Evolutionary conservation across 2,329 filamentous ascomycete species (phyloP), one percentile per base, ranked within the genome.

Genomic region (Penicillium crustosum): DNA sequence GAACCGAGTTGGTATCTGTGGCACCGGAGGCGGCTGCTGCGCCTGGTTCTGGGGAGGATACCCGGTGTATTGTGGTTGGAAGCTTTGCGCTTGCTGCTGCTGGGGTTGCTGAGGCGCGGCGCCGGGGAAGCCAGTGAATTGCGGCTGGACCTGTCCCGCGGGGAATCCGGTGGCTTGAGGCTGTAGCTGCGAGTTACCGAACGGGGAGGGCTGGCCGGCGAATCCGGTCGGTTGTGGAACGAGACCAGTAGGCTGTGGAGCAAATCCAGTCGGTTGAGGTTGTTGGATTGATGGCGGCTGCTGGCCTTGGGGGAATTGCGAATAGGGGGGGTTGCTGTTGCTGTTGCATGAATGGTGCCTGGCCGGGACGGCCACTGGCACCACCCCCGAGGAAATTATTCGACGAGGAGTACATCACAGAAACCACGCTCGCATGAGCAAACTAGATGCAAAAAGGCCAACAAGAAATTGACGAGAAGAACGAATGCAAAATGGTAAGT

Each of bases 341-440:
- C 52, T 66, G 86, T 70, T 84, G 79, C 55, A 79, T 78, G 70
- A 78, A 81, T 64, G 76, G 86, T 63, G 82, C 82, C 64, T 85
- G 84, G 53, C 86, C 86, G 49, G 89, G 89, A 60, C 87, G 89
- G 74, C 89, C 85, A 80, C 83, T 89, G 73, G 88, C 91, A 75
- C 83, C 85, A 78, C 87, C 89, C 77, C 91, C 91, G 70, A 96
- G 79, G 77, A 88, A 97, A 64, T 90, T 88, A 81, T 90, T 95
- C 66, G 91, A 90, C 75, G 89, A 91, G 66, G 91, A 94, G 80
- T 91, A 97, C 93, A 97, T 97, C 77, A 73, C 65, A 60, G 59
- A 64, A 55, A 50, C 49, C 55, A 60, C 59, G 60, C 58, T 66
- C 51, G 65, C 69, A 73, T 72, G 60, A 59, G 64, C 56, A 63